Conservation (phyloP, 495 filamentous ascomycete genomes). For the Penicillium steckii region DNA sequence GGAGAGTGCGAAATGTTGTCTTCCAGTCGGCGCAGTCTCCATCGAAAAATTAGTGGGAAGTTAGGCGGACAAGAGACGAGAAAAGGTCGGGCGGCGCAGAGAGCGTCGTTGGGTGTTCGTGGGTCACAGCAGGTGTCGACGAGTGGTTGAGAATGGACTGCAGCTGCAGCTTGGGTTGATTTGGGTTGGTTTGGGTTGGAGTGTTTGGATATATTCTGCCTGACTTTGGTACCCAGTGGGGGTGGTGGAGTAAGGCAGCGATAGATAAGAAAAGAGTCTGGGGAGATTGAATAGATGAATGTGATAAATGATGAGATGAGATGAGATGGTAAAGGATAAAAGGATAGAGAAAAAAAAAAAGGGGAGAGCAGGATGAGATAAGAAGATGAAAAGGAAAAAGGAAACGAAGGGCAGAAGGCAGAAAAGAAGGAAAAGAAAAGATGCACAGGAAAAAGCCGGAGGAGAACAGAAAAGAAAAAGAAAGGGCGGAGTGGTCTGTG, state of each 20-base stretch:
- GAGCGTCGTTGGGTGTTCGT: slow-evolving; percentile 20
- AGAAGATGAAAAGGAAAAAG: background rate
- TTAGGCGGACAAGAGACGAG: slow-evolving; percentile 12
- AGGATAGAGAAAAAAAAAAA: slow-evolving; percentile 11
- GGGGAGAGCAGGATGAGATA: slow-evolving; percentile 6
- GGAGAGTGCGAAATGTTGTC: slow-evolving; percentile 20
- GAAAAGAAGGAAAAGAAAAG: slow-evolving; percentile 4
- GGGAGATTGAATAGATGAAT: slow-evolving; percentile 1
- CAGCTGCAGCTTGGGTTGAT: slow-evolving; percentile 24
- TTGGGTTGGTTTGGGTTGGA: slow-evolving; percentile 13
- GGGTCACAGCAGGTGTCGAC: slow-evolving; percentile 11
- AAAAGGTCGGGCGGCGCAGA: slow-evolving; percentile 20
- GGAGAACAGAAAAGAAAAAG: slow-evolving; percentile 1
- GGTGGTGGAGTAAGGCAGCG: slow-evolving; percentile 24
- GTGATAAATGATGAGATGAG: slow-evolving; percentile 3
- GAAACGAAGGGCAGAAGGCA: slow-evolving; percentile 5
- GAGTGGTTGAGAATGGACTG: slow-evolving; percentile 20
- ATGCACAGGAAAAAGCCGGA: slow-evolving; percentile 2
- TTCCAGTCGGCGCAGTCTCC: slow-evolving; percentile 29
- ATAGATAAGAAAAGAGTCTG: slow-evolving; percentile 8
- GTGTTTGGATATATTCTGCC: slow-evolving; percentile 26
- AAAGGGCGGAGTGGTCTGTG: background rate
- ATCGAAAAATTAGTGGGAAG: slow-evolving; percentile 28
- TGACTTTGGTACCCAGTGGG: slow-evolving; percentile 30
- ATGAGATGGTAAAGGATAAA: background rate